A percentile compares a stretch with the other conserved stretches of the same genome.
Conservation (phyloP, 2,329 filamentous ascomycete genomes). For the Fusarium fujikuroi region DNA sequence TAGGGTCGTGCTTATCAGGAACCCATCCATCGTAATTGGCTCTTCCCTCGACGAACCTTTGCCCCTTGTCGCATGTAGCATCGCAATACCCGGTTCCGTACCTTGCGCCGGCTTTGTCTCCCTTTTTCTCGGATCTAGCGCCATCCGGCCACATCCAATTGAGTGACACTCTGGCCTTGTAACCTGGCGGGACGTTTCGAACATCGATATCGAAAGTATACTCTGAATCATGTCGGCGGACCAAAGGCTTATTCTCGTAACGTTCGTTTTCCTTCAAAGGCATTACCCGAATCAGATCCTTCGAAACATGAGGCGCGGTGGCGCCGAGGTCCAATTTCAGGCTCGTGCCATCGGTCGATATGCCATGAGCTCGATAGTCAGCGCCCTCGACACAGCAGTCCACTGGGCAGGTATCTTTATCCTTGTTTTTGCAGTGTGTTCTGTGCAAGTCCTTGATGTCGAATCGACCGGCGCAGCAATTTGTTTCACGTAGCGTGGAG, state of each 20-base stretch:
- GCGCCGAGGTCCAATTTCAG: constrained; percentile 68
- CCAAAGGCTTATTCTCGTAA: constrained; percentile 70
- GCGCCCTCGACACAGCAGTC: constrained; percentile 63
- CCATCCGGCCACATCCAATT: constrained; percentile 69
- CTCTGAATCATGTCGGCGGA: constrained; percentile 63
- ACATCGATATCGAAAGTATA: constrained; percentile 78
- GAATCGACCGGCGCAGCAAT: neutral
- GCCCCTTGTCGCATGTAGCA: constrained; percentile 60
- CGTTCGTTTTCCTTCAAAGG: constrained; percentile 68
- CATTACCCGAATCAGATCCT: constrained; percentile 66
- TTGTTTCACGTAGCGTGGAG: neutral
- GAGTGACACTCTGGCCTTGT: constrained; percentile 77
- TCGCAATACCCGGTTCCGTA: constrained; percentile 69
- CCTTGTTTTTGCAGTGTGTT: neutral
- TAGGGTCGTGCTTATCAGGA: constrained; percentile 62
- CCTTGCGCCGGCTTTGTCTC: constrained; percentile 64
- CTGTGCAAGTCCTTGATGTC: neutral
- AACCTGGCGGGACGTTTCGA: constrained; percentile 72
- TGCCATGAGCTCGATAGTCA: constrained; percentile 63
- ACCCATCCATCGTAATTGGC: constrained; percentile 63
- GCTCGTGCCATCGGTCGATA: constrained; percentile 60
- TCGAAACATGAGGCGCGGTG: constrained; percentile 57
- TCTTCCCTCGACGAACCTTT: constrained; percentile 67
- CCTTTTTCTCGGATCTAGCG: constrained; percentile 59
- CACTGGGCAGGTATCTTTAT: neutral